Conservation (phyloP, 2,329 filamentous ascomycete genomes). For the Aspergillus carbonarius region DNA sequence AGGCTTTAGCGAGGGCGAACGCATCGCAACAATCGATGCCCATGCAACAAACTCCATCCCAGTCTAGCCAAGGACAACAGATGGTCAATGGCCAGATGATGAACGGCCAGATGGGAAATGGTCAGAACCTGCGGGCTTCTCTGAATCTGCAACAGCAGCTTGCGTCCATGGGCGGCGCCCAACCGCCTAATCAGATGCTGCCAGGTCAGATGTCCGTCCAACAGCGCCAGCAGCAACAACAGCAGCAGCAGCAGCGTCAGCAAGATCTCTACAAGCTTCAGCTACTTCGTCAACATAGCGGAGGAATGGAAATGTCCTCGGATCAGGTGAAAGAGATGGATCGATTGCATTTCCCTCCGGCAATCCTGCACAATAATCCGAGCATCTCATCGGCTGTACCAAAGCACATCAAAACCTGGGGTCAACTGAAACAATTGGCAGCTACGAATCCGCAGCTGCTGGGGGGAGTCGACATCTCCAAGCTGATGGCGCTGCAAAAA, state of each 20-base stretch:
- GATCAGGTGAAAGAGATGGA: conserved; percentile 48
- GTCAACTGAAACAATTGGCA: conserved; percentile 57
- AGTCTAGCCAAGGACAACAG: conserved; percentile 33
- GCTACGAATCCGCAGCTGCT: conserved; percentile 46
- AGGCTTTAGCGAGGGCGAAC: conserved; percentile 32
- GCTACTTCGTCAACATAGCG: conserved; percentile 33
- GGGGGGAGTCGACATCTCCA: conserved; percentile 41
- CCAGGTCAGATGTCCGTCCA: conserved; percentile 33
- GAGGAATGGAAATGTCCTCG: conserved; percentile 38
- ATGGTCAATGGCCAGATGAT: conserved; percentile 32
- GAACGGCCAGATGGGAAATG: conserved; percentile 34
- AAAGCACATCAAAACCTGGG: conserved; percentile 55
- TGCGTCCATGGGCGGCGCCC: conserved; percentile 30
- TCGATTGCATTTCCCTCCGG: conserved; percentile 36
- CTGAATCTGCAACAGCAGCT: conserved; percentile 36
- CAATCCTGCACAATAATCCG: conserved; percentile 34
- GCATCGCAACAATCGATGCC: conserved; percentile 29
- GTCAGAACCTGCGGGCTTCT: conserved; percentile 36
- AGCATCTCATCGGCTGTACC: conserved; percentile 43
- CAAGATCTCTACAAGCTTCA: conserved; percentile 34
- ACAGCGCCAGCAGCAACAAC: conserved; percentile 25
- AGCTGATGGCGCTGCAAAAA: conserved; percentile 42
- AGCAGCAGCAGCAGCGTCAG: conserved; percentile 29
- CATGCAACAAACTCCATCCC: conserved; percentile 32
- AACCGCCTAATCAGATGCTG: conserved; percentile 32